Evolutionary conservation across 495 filamentous ascomycete genomes (phyloP).

Genomic region (Penicillium simplicissimum): DNA sequence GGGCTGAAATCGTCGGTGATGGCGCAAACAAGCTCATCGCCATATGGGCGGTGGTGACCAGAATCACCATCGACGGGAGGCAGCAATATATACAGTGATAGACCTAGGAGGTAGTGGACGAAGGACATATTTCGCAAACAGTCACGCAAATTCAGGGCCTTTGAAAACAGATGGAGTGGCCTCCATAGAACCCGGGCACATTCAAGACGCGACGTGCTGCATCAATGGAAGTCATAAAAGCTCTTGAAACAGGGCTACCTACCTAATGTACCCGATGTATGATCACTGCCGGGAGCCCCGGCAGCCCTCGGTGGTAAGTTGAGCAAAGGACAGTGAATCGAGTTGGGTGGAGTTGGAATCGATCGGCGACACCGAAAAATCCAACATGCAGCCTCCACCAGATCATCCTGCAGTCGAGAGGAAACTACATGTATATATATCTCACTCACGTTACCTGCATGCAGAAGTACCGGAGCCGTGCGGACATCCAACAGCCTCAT

Average conservation of each 20-base stretch:
- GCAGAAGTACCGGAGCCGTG: background rate
- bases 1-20: background rate
- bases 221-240: background rate
- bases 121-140: no score
- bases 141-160: no score
- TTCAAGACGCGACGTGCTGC: background rate
- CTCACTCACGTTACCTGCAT: slow-evolving; percentile 1
- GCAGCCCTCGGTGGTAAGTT: background rate
- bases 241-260: no score
- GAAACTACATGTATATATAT: background rate
- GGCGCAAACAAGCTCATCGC: slow-evolving; percentile 16
- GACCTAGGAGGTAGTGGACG: no score
- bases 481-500: background rate
- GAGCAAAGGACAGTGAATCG: background rate
- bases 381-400: background rate
- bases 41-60: background rate
- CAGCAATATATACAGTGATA: no score
- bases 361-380: background rate
- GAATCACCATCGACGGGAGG: no score
- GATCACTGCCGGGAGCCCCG: background rate
- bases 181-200: background rate
- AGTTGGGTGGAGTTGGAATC: background rate
- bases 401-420: background rate
- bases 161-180: no score
- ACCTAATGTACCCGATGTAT: background rate